A percentile compares a stretch with the other conserved stretches of the same genome.
Conservation (phyloP, 1,284 basidiomycete genomes). For the Phellopilus nigrolimitatus region DNA sequence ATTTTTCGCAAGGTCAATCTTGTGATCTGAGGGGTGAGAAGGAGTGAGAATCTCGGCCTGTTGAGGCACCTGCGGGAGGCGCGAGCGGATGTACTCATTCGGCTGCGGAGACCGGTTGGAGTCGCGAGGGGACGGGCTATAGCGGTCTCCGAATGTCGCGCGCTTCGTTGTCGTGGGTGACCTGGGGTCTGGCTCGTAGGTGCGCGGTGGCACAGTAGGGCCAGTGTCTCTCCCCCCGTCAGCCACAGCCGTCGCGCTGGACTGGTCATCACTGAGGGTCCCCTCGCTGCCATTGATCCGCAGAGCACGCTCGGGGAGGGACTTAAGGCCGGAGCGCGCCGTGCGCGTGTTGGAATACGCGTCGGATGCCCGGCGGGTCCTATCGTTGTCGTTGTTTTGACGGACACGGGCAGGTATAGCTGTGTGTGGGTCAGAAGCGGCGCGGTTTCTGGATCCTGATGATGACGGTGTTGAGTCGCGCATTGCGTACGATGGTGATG, state of each 20-base stretch:
- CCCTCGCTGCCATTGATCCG: neutral
- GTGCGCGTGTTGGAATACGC: neutral
- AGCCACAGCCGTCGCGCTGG: neutral
- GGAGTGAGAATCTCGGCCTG: neutral
- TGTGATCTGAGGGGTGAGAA: neutral
- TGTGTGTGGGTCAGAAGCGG: slow-evolving; percentile 1
- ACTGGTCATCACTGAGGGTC: neutral
- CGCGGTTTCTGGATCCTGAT: neutral
- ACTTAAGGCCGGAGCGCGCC: neutral
- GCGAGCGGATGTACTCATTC: neutral
- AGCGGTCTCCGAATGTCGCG: neutral
- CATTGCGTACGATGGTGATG: neutral
- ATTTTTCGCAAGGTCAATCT: neutral
- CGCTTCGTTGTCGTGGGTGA: neutral
- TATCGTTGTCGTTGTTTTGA: neutral
- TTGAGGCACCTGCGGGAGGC: neutral
- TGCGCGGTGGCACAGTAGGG: neutral
- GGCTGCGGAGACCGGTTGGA: neutral
- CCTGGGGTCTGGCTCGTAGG: neutral
- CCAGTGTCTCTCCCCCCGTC: neutral
- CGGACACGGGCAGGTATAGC: neutral
- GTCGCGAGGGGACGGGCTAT: neutral
- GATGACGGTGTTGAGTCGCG: neutral
- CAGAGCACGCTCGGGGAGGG: neutral
- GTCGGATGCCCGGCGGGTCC: neutral